Conservation (phyloP, 176 grass and related monocot species). For the Carex kokanica region DNA sequence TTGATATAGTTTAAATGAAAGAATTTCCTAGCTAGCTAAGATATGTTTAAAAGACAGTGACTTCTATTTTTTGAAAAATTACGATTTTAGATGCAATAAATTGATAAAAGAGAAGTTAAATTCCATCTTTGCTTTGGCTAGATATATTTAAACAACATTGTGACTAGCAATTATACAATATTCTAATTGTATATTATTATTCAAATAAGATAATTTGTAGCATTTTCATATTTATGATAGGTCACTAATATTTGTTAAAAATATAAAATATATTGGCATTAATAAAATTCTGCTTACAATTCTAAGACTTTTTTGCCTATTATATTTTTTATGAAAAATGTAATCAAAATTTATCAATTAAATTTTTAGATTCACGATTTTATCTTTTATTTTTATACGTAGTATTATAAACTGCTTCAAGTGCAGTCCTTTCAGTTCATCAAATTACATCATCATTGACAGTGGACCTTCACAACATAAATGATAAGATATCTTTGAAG, state of each 20-base stretch:
- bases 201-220: no score
- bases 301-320: not conserved
- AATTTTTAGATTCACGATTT: no score
- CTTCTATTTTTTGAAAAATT: not conserved
- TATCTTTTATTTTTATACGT: no score
- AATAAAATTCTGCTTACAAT: not conserved
- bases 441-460: no score
- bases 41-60: not conserved
- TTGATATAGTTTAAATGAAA: not conserved
- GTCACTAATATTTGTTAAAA: not conserved
- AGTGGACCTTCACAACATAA: no score
- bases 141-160: no score
- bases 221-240: not conserved
- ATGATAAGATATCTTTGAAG: no score
- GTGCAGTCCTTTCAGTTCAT: no score
- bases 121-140: no score
- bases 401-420: no score
- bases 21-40: not conserved
- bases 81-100: not conserved
- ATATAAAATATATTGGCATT: not conserved
- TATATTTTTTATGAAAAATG: not conserved
- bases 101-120: not conserved
- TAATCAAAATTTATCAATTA: not conserved
- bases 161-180: no score
- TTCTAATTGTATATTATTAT: no score